Evolutionary conservation across 208 protist species (phyloP).

Genomic region (Crithidia mellificae): DNA sequence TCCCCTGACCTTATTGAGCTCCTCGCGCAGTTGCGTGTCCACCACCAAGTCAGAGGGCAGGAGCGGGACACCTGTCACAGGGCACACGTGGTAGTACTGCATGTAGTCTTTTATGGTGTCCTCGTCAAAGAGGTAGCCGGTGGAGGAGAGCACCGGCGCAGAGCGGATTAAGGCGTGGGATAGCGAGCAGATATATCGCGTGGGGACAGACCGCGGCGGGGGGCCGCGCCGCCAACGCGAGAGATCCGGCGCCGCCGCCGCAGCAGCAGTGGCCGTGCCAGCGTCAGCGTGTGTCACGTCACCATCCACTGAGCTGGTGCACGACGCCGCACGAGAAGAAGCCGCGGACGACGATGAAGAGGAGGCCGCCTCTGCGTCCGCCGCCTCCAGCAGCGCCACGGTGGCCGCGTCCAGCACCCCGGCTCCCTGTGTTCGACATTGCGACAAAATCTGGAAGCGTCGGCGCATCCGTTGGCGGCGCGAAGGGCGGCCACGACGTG

Average conservation of each 20-base stretch:
- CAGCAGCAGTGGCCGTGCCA: neutral
- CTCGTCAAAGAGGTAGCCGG: constrained; percentile 53
- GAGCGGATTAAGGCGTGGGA: constrained; percentile 42
- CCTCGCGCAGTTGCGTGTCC: constrained; percentile 39
- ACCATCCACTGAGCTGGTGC: no score
- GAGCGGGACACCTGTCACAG: constrained; percentile 46
- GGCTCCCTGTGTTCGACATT: neutral
- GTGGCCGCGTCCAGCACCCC: constrained; percentile 3
- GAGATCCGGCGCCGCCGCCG: constrained; percentile 17
- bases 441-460: constrained; percentile 18
- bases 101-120: constrained; percentile 47
- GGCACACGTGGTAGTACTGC: constrained; percentile 32
- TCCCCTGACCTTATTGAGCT: constrained; percentile 38
- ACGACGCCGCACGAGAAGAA: no score
- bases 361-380: neutral
- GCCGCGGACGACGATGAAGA: constrained; percentile 1
- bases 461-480: constrained; percentile 10
- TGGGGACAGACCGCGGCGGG: constrained; percentile 34
- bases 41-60: constrained; percentile 39
- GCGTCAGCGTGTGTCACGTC: no score
- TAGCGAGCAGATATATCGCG: constrained; percentile 50
- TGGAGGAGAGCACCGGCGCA: constrained; percentile 42
- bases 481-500: constrained; percentile 9
- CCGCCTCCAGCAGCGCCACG: constrained; percentile 4
- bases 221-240: constrained; percentile 39